These are phyloP conservation scores for Suillus sp. DNA, from an alignment of 768 basidiomycete species.

Conservation along the genomic window DNA sequence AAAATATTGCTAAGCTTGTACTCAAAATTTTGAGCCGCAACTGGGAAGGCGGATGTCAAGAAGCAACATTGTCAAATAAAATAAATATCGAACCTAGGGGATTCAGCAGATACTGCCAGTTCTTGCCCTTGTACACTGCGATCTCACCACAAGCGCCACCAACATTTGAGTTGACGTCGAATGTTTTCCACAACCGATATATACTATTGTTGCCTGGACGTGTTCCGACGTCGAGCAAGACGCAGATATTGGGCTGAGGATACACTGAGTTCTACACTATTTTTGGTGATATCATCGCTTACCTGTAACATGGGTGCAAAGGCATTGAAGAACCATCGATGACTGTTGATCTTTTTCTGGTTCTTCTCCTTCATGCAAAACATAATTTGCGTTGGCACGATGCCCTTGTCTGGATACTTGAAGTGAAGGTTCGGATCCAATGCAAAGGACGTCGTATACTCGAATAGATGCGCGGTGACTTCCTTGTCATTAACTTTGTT, in stretches of 20 bases:
- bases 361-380: slow-evolving; percentile 93
- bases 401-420: slow-evolving; percentile 88
- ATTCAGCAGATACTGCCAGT: slow-evolving; percentile 80
- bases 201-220: slow-evolving; percentile 85
- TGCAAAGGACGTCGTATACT: slow-evolving; percentile 83
- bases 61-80: neutral
- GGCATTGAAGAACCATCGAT: slow-evolving; percentile 97
- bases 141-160: slow-evolving; percentile 98
- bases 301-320: slow-evolving; percentile 83
- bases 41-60: slow-evolving; percentile 36
- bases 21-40: slow-evolving; percentile 95
- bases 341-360: slow-evolving; percentile 96
- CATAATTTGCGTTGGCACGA: slow-evolving; percentile 92
- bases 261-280: slow-evolving; percentile 4
- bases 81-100: slow-evolving; percentile 65
- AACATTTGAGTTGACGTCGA: slow-evolving; percentile 89
- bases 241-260: slow-evolving; percentile 82
- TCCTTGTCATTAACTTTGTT: slow-evolving; percentile 72
- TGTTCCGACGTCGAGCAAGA: slow-evolving; percentile 93
- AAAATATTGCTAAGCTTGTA: slow-evolving; percentile 92
- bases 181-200: slow-evolving; percentile 95
- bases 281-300: slow-evolving; percentile 18
- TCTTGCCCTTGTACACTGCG: slow-evolving; percentile 87
- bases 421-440: slow-evolving; percentile 81
- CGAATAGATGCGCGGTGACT: slow-evolving; percentile 78